These are phyloP conservation scores for Acmispon strigosus DNA, from an alignment of 306 rosid species.

Conservation along the genomic window DNA sequence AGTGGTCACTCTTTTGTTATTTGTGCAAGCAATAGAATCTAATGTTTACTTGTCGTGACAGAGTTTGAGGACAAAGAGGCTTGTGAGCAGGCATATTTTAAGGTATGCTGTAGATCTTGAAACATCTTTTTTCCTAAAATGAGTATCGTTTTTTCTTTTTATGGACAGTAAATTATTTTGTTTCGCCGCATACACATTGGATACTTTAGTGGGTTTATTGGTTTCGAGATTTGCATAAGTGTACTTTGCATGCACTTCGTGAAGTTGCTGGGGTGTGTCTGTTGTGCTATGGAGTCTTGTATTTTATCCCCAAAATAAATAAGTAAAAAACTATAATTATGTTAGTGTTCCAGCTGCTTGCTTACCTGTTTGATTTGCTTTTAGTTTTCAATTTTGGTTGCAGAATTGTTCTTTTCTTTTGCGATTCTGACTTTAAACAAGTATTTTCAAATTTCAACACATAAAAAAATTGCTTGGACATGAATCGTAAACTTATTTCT, in stretches of 20 bases:
- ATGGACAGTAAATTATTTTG: not conserved
- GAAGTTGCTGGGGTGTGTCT: not conserved
- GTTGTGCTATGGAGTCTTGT: not conserved
- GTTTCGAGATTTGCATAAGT: slow-evolving; percentile 1
- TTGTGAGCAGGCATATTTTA: slow-evolving; percentile 91
- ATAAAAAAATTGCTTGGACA: not conserved
- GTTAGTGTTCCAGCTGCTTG: not conserved
- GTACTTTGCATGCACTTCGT: not conserved
- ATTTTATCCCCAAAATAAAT: not conserved
- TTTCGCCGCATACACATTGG: slow-evolving; percentile 4
- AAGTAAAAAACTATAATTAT: not conserved
- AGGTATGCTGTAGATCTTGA: slow-evolving; percentile 47
- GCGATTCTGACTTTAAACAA: not conserved
- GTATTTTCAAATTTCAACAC: not conserved
- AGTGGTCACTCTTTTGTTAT: not conserved
- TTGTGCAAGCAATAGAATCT: slow-evolving; percentile 9
- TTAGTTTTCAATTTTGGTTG: not conserved
- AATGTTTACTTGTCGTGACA: slow-evolving; percentile 34
- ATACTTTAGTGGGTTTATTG: not conserved
- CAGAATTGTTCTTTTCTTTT: not conserved
- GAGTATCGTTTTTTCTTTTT: not conserved
- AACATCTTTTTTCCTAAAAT: not conserved
- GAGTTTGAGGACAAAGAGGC: slow-evolving; percentile 68
- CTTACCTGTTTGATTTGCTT: slow-evolving; percentile 13
- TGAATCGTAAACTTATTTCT: not conserved